Evolutionary conservation across 176 grass and related monocot species (phyloP), one percentile per base, ranked within the genome.

Genomic region (Musa beccarii): DNA sequence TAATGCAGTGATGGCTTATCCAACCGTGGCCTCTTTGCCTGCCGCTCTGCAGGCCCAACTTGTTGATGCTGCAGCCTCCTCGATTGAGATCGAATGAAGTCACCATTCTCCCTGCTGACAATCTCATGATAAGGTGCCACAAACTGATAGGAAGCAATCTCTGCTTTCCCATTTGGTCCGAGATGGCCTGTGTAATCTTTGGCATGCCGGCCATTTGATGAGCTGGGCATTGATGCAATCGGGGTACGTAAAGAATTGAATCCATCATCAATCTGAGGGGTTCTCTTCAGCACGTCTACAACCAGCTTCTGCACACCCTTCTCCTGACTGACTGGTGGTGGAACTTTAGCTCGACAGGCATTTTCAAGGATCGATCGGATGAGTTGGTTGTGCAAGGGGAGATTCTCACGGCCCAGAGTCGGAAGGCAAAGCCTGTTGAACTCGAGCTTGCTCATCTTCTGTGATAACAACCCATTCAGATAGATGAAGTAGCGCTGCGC

Each of bases 391-490:
- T 96, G 93, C 85, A 92, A 78, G 23, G 70, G 51, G 15, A 90
- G 75, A 73, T 92, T 92, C 77, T 96, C 87, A 26, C 14, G 64
- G 6, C 89, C 87, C 20, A 96, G 49, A 0, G 74, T 86, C 4
- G 67, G 69, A 53, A 90, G 66, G 79, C 87, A 96, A 65, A 86
- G 68, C 76, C 81, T 90, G 49, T 92, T 85, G 19, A 92, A 96
- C 68, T 96, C 89, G 4, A 80, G 25, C 84, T 90, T 96, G 77
- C 85, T 88, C 20, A 96, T 76, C 84, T 81, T 90, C 73, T 86
- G 80, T 0, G 85, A 90, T 17, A 96, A 71, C 74, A 92, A 84
- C 20, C 51, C 67, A 75, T 77, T 90, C 71, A 96, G 79, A 83
- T 81, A 88, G 54, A 81, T 29, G 28, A 92, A 96, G 76, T 96